Evolutionary conservation across 23 red algal genomes (phyloP).

Genomic region (Pyropia haitanensis): DNA sequence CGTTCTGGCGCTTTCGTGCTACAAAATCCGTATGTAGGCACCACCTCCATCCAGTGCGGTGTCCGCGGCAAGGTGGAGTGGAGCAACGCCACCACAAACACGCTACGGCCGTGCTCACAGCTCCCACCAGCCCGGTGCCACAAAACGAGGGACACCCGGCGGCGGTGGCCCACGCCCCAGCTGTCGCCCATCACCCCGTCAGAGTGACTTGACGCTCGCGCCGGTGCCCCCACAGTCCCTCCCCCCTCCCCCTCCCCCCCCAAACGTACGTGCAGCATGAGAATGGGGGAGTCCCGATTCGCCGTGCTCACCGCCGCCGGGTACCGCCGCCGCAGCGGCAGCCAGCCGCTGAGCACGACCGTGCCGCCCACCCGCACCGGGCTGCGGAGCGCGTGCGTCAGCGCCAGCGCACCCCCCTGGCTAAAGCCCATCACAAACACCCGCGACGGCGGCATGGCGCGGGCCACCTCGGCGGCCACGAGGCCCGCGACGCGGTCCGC

Average conservation of each 20-base stretch:
- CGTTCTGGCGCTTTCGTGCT: no score
- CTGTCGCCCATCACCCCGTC: background rate
- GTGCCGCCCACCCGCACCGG: conserved; percentile 16
- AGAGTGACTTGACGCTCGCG: no score
- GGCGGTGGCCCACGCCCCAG: no score
- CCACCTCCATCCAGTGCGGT: no score
- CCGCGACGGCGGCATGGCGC: conserved; percentile 18
- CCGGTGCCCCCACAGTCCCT: no score
- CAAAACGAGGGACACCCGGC: no score
- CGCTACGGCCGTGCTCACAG: no score
- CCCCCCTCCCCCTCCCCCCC: no score
- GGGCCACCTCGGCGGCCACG: conserved; percentile 19
- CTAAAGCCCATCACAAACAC: conserved; percentile 50
- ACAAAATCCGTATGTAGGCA: no score
- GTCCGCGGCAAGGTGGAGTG: no score
- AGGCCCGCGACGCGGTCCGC: conserved; percentile 1
- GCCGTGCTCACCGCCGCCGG: background rate
- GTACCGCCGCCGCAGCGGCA: conserved; percentile 11
- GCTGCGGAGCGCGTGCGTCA: conserved; percentile 19
- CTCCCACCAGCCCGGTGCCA: no score
- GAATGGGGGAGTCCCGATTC: conserved; percentile 10
- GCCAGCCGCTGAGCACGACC: conserved; percentile 37
- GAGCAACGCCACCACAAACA: no score
- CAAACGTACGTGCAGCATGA: conserved; percentile 9
- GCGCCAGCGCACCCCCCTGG: conserved; percentile 61